Evolutionary conservation across 225 moss, liverwort and hornwort species (phyloP), one percentile per base, ranked within the genome.

Genomic region (Physcomitrellopsis africana): DNA sequence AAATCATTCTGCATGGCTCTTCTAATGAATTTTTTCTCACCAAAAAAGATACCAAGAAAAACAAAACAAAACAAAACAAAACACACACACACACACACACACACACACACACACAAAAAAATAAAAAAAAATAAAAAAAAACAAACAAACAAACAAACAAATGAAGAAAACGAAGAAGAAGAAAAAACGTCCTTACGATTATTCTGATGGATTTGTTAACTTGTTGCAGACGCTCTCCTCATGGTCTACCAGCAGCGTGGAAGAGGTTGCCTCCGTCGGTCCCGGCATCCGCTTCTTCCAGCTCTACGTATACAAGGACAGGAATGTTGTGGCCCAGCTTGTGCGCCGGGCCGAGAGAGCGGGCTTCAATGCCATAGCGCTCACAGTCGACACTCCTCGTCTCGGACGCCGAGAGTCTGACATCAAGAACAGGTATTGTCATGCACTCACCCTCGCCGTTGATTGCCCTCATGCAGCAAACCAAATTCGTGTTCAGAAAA

Each of bases 331-430:
- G 32, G 88, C 74, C 45, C 80, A 89, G 77, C 80, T 94, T 60
- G 88, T 92, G 69, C 88, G 85, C 43, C 86, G 94, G 11, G 94
- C 92, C 19, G 94, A 94, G 84, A 72, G 19, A 51, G 92, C 94
- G 22, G 92, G 94, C 14, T 94, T 88, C 63, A 82, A 84, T 54
- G 94, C 93, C 60, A 94, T 94, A 59, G 93, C 89, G 5, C 88
- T 94, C 54, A 94, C 94, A 18, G 94, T 82, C 44, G 94, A 94
- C 72, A 84, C 88, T 20, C 92, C 92, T 63, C 83, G 86, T 27
- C 69, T 85, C 1, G 94, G 94, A 48, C 86, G 86, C 23, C 85
- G 94, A 32, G 94, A 94, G 81, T 82, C 83, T 12, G 94, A 94
- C 78, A 89, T 86, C 61, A 94, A 92, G 87, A 94, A 94, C 75